Evolutionary conservation across 495 filamentous ascomycete genomes (phyloP).

Genomic region (Podospora bellae-mahoneyi): DNA sequence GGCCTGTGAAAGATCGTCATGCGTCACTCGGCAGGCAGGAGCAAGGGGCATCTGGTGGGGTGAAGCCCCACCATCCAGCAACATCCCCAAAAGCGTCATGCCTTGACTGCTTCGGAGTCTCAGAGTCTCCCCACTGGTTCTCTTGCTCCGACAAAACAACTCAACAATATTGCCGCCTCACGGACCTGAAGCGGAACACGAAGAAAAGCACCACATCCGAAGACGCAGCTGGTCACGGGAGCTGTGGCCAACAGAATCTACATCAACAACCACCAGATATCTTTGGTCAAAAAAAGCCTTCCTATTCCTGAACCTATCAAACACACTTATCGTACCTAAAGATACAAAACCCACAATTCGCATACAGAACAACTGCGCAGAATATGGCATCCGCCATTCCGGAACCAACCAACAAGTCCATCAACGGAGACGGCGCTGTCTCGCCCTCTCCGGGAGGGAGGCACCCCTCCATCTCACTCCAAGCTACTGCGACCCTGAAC

Average conservation of each 20-base stretch:
- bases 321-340: background rate
- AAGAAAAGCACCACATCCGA: background rate
- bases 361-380: background rate
- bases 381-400: slow-evolving; percentile 43
- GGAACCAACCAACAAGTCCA: slow-evolving; percentile 35
- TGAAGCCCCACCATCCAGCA: slow-evolving; percentile 7
- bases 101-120: background rate
- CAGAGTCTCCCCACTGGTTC: background rate
- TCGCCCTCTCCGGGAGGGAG: slow-evolving; percentile 50
- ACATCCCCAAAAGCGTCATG: background rate
- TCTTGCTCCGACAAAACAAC: background rate
- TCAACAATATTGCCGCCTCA: background rate
- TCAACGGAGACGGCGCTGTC: slow-evolving; percentile 37
- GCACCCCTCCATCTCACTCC: slow-evolving; percentile 60
- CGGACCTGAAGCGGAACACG: background rate
- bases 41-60: background rate
- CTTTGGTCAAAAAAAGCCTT: background rate
- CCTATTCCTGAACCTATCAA: too few relatives aligned
- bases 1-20: slow-evolving; percentile 5
- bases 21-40: slow-evolving; percentile 6
- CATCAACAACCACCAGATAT: background rate
- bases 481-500: slow-evolving; percentile 67
- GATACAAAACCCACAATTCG: background rate
- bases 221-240: background rate
- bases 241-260: background rate